Percentiles rank a stretch among this genome's conserved stretches.
These are phyloP conservation scores for Citrullus colocynthis DNA, from an alignment of 306 rosid genomes.

Conservation along the genomic window DNA sequence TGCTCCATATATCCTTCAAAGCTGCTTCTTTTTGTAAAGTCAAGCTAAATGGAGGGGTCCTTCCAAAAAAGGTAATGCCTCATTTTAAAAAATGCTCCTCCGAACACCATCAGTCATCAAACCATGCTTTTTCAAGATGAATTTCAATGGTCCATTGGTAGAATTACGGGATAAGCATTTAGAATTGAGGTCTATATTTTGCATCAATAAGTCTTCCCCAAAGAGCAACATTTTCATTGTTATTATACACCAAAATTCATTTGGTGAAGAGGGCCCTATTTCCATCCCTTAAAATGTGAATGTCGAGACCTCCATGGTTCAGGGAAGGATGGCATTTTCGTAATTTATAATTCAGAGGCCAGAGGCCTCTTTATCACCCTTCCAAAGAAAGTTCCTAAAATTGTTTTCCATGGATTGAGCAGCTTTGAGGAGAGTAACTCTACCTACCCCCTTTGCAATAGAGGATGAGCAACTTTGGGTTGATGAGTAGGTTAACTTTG, in stretches of 20 bases:
- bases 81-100: neutral
- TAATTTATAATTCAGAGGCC: neutral
- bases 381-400: neutral
- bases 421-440: neutral
- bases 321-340: neutral
- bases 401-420: neutral
- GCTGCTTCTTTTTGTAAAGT: neutral
- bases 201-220: neutral
- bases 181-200: neutral
- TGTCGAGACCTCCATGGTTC: neutral
- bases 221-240: neutral
- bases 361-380: neutral
- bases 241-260: neutral
- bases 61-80: no score
- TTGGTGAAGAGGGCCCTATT: neutral
- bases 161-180: neutral
- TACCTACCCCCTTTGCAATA: neutral
- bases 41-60: no score
- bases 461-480: neutral
- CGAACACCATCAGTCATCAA: neutral
- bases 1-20: neutral
- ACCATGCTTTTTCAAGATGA: neutral
- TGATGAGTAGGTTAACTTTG: no score
- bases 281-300: neutral
- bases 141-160: neutral